A percentile compares a stretch with the other conserved stretches of the same genome.
Conservation (phyloP, 495 filamentous ascomycete species). For the Chaetomium tenue region DNA sequence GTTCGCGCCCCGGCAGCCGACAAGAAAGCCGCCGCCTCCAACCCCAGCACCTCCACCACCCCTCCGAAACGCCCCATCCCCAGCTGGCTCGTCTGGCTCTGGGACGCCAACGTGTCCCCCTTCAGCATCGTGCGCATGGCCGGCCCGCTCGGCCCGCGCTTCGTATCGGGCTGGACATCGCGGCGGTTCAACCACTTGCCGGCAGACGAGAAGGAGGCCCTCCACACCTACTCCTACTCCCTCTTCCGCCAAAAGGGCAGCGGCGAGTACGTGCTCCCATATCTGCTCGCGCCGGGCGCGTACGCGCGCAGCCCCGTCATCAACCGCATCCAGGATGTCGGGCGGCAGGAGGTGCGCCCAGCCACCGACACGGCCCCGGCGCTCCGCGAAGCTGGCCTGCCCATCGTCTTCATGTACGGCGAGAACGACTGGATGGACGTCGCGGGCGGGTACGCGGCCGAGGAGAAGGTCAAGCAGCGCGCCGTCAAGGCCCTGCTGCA, state of each 20-base stretch:
- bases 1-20: conserved; percentile 24
- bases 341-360: conserved; percentile 57
- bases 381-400: conserved; percentile 68
- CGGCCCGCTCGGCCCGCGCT: conserved; percentile 85
- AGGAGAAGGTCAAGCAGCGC: conserved; percentile 74
- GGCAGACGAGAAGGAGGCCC: conserved; percentile 71
- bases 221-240: conserved; percentile 90
- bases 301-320: conserved; percentile 88
- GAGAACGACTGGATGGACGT: conserved; percentile 99
- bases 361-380: conserved; percentile 33
- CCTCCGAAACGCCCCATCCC: conserved; percentile 60
- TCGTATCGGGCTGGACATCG: conserved; percentile 93
- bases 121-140: conserved; percentile 86
- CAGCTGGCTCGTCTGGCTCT: conserved; percentile 85
- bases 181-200: conserved; percentile 88
- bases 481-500: conserved; percentile 55
- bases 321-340: conserved; percentile 80
- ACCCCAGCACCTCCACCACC: conserved; percentile 26
- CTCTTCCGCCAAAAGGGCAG: conserved; percentile 92
- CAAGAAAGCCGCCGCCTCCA: conserved; percentile 33
- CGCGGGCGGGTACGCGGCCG: conserved; percentile 74
- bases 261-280: conserved; percentile 91
- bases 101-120: conserved; percentile 96
- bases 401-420: conserved; percentile 90
- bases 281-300: conserved; percentile 89